phyloP scores from a whole-genome alignment of 1,284 basidiomycete genomes.

The Malassezia pachydermatis region DNA sequence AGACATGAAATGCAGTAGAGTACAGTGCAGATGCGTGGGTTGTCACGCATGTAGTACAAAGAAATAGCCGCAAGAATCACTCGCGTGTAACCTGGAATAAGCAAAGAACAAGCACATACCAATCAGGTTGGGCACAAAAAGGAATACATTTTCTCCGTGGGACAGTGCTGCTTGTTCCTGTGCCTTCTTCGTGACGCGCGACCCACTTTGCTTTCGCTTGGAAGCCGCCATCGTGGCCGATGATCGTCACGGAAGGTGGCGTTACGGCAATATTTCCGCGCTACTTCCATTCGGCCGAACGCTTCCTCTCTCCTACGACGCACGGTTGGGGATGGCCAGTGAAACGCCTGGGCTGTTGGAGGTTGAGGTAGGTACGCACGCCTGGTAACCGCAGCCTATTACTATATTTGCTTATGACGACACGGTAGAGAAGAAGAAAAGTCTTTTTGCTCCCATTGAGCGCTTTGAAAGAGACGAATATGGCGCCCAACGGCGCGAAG shows the following conservation, averaged over 20 bases:
- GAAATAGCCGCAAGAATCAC: constrained; percentile 81
- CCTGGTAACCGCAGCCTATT: not conserved
- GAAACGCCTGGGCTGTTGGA: constrained; percentile 7
- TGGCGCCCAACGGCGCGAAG: not conserved
- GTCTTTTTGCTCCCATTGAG: not conserved
- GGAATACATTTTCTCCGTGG: constrained; percentile 41
- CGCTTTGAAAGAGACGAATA: not conserved
- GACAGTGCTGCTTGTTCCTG: not conserved
- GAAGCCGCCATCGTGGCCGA: constrained; percentile 8
- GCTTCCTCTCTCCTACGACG: not conserved
- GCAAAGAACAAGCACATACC: constrained; percentile 43
- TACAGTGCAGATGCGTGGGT: constrained; percentile 83
- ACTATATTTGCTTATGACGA: not conserved
- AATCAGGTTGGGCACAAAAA: constrained; percentile 94
- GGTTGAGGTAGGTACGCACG: constrained; percentile 3
- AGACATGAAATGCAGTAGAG: constrained; percentile 86
- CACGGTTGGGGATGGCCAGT: constrained; percentile 1
- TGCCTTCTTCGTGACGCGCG: not conserved
- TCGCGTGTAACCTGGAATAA: constrained; percentile 67
- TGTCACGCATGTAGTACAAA: constrained; percentile 69
- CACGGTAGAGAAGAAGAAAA: not conserved
- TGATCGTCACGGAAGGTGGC: not conserved
- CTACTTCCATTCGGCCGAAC: not conserved
- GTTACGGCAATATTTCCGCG: not conserved
- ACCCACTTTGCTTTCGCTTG: constrained; percentile 20